Evolutionary conservation across 1,139 yeast species (phyloP).

Genomic region (Meyerozyma guilliermondii): DNA sequence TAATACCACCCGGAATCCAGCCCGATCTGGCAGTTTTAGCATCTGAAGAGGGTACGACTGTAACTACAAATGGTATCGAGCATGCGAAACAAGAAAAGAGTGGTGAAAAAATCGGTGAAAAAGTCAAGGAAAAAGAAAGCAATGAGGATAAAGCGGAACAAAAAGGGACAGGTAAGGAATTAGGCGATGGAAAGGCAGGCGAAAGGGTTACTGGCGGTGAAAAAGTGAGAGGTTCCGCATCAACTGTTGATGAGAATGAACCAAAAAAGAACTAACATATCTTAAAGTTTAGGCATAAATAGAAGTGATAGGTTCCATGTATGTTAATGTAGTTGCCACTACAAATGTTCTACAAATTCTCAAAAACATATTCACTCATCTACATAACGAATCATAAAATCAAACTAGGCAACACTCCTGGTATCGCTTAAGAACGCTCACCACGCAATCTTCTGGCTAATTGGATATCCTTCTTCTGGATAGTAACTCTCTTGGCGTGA

Average conservation of each 20-base stretch:
- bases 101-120: neutral
- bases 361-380: neutral
- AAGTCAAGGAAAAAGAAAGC: neutral
- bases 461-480: constrained; percentile 98
- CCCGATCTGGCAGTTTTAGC: neutral
- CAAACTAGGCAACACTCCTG: neutral
- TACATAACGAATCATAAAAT: neutral
- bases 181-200: neutral
- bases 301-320: neutral
- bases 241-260: neutral
- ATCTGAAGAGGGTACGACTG: neutral
- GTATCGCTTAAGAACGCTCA: constrained; percentile 35
- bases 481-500: constrained; percentile 51
- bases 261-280: neutral
- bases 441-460: constrained; percentile 98
- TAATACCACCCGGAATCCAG: neutral
- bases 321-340: too few relatives aligned
- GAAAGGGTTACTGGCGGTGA: too few relatives aligned
- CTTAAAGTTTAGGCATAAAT: neutral
- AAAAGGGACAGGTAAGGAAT: neutral
- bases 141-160: neutral
- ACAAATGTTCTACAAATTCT: neutral
- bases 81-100: neutral
- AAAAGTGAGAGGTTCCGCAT: too few relatives aligned
- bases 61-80: neutral